Percentiles rank a stretch among this genome's conserved stretches.
These are phyloP conservation scores for Tarenaya hassleriana DNA, from an alignment of 345 rosid species.

Conservation along the genomic window DNA sequence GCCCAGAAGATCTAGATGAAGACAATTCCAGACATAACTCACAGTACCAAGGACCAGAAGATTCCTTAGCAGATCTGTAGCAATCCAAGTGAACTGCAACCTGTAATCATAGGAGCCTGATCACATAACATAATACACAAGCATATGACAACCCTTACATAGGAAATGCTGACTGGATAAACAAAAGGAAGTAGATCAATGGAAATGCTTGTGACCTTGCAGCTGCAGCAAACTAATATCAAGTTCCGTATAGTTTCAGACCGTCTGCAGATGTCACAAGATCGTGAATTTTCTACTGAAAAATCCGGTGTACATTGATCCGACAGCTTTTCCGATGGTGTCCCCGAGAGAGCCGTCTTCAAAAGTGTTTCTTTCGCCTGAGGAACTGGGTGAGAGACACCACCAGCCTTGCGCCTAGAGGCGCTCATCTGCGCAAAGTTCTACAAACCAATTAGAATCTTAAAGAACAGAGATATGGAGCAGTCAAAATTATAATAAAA, in stretches of 20 bases:
- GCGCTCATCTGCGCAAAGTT: constrained; percentile 41
- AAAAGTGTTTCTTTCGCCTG: constrained; percentile 58
- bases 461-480: constrained; percentile 12
- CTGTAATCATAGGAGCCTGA: constrained; percentile 36
- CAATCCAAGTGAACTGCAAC: constrained; percentile 95
- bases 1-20: constrained; percentile 48
- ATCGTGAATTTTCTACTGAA: constrained; percentile 63
- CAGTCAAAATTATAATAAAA: not conserved
- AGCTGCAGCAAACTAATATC: constrained; percentile 79
- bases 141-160: constrained; percentile 6
- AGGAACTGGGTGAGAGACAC: constrained; percentile 46
- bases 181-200: not conserved
- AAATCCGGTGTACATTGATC: constrained; percentile 46
- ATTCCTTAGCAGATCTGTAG: constrained; percentile 72
- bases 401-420: constrained; percentile 50
- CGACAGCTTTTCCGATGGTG: constrained; percentile 57
- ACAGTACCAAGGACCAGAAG: constrained; percentile 93
- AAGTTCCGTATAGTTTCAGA: constrained; percentile 76
- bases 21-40: constrained; percentile 71
- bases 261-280: constrained; percentile 90
- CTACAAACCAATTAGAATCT: constrained; percentile 20
- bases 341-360: constrained; percentile 47
- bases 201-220: constrained; percentile 61
- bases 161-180: not conserved
- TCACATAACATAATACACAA: constrained; percentile 20